phyloP scores from a whole-genome alignment of 1,139 yeast genomes.

The Candida freyschussii region DNA sequence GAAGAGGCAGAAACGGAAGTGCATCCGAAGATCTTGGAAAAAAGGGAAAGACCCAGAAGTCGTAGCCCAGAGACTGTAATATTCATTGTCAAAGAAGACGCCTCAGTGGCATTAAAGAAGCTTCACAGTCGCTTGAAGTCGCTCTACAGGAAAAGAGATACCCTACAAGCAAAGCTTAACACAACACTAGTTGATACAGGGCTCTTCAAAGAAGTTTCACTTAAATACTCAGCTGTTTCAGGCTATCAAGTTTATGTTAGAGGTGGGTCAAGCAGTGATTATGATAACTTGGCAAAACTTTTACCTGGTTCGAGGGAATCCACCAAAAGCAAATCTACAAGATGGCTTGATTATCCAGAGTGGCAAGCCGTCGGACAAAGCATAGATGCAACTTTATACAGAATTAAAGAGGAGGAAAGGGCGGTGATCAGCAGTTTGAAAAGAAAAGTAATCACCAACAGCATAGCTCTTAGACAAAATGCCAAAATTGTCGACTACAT shows the following conservation, averaged over 20 bases:
- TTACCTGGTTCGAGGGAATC: slow-evolving; percentile 11
- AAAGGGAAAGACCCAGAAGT: slow-evolving; percentile 3
- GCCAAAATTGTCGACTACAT: slow-evolving; percentile 49
- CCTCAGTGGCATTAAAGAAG: slow-evolving; percentile 27
- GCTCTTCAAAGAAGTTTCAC: slow-evolving; percentile 14
- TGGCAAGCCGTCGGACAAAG: slow-evolving; percentile 35
- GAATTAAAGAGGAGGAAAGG: slow-evolving; percentile 30
- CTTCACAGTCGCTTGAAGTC: slow-evolving; percentile 35
- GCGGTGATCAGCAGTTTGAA: slow-evolving; percentile 26
- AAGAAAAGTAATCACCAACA: slow-evolving; percentile 26
- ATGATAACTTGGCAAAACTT: slow-evolving; percentile 4
- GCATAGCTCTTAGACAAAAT: slow-evolving; percentile 28
- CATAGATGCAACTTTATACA: slow-evolving; percentile 23
- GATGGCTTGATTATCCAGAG: slow-evolving; percentile 29
- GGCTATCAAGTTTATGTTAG: slow-evolving; percentile 18
- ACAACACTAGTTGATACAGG: slow-evolving; percentile 11
- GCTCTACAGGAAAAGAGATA: slow-evolving; percentile 29
- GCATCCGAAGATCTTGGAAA: slow-evolving; percentile 9
- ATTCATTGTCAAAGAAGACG: slow-evolving; percentile 27
- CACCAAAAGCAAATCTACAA: slow-evolving; percentile 27
- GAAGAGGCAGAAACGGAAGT: slow-evolving; percentile 10
- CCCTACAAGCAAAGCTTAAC: slow-evolving; percentile 25
- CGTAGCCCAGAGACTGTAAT: neutral
- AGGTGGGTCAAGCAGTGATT: slow-evolving; percentile 12
- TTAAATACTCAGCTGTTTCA: slow-evolving; percentile 15